Base-by-base conservation (phyloP, 2,329 filamentous ascomycete genomes). In the Neocatenulostroma microsporum region DNA sequence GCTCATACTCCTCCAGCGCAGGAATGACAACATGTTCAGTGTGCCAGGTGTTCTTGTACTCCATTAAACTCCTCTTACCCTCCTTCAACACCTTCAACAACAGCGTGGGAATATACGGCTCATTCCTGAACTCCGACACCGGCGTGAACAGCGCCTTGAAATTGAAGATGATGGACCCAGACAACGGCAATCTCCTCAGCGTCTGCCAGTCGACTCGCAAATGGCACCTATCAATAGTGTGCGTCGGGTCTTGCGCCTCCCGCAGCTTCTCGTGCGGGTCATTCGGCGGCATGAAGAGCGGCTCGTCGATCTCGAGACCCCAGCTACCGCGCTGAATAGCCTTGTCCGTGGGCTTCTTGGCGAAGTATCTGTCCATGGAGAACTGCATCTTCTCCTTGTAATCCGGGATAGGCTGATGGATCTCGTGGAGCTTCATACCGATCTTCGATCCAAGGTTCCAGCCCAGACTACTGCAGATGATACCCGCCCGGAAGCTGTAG, bases 161-260 rank as follows among this genome's bases (percentile, higher is more conserved):
- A 58, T 91, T 93, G 66, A 94, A 94, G 0, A 86, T 74, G 2
- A 94, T 67, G 0, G 73, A 80, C 0, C 75, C 84, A 0, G 81
- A 86, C 0, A 94, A 66, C 0, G 86, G 85, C 0, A 94, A 63
- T 3, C 86, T 75, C 2, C 86, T 76, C 3, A 94, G 64, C 0
- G 86, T 94, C 61, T 94, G 87, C 84, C 85, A 93, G 58, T 94
- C 86, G 2, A 91, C 84, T 4, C 86, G 74, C 1, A 94, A 65
- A 42, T 81, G 66, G 45, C 83, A 67, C 21, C 83, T 73, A 0
- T 74, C 68, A 2, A 77, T 54, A 1, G 61, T 63, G 5, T 89
- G 63, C 14, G 65, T 60, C 0, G 70, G 62, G 30, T 74, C 66
- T 45, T 88, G 82, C 1, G 62, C 55, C 1, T 68, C 62, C 13